These are phyloP conservation scores for Rugosomyces carneus DNA, from an alignment of 1,284 basidiomycete species.

Conservation along the genomic window DNA sequence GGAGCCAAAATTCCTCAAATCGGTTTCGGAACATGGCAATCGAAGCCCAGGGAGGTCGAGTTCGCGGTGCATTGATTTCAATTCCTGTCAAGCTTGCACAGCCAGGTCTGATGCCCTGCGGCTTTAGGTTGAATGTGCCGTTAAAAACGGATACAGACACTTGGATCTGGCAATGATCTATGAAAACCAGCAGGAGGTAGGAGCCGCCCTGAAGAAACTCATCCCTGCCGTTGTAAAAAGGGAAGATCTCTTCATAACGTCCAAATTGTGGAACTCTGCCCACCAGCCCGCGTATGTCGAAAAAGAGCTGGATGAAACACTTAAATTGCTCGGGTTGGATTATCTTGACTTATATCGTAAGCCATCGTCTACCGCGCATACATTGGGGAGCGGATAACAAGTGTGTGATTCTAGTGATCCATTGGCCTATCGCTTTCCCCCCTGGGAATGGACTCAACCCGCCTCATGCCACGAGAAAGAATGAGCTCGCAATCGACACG, in stretches of 20 bases:
- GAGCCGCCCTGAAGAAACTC: conserved; percentile 70
- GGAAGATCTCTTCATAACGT: conserved; percentile 80
- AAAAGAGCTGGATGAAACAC: conserved; percentile 68
- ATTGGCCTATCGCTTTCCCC: conserved; percentile 82
- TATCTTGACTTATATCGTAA: conserved; percentile 79
- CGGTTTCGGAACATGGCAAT: conserved; percentile 82
- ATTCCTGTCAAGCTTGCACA: not conserved
- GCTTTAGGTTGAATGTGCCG: conserved; percentile 62
- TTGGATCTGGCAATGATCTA: conserved; percentile 77
- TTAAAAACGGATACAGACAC: conserved; percentile 72
- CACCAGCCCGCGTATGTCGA: conserved; percentile 62
- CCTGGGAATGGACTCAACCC: conserved; percentile 59
- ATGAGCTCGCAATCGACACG: conserved; percentile 52
- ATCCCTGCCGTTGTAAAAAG: conserved; percentile 74
- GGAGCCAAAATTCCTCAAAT: conserved; percentile 59
- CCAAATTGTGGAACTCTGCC: conserved; percentile 73
- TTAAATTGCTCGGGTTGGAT: conserved; percentile 62
- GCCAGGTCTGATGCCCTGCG: conserved; percentile 5
- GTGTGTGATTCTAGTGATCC: conserved; percentile 49
- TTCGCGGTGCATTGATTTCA: conserved; percentile 46
- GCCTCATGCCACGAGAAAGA: conserved; percentile 36
- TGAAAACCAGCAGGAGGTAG: conserved; percentile 71
- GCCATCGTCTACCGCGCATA: conserved; percentile 17
- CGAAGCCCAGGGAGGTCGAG: conserved; percentile 72
- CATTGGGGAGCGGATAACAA: conserved; percentile 2